These are phyloP conservation scores for Ceratocystis papillata DNA, from an alignment of 2,329 filamentous ascomycete genomes.

Conservation along the genomic window DNA sequence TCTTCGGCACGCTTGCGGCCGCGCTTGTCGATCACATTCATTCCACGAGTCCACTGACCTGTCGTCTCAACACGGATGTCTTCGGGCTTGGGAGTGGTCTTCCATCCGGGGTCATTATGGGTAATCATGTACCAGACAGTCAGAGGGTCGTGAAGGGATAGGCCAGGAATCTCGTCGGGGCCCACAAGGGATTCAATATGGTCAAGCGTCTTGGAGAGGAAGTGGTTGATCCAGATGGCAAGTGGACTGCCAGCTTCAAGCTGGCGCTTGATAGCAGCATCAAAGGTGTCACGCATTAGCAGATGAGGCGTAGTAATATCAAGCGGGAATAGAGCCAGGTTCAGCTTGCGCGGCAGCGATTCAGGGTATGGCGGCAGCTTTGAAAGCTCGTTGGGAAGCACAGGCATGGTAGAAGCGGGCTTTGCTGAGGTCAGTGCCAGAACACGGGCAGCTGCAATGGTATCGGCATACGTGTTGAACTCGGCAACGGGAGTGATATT, in stretches of 20 bases:
- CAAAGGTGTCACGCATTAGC: constrained; percentile 51
- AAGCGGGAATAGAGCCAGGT: constrained; percentile 60
- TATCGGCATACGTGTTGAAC: constrained; percentile 91
- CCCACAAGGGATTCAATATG: constrained; percentile 55
- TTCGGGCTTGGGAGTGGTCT: constrained; percentile 48
- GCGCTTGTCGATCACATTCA: constrained; percentile 74
- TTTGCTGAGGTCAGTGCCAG: constrained; percentile 64
- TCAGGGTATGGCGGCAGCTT: constrained; percentile 52
- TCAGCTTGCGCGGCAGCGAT: constrained; percentile 51
- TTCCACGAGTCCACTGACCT: constrained; percentile 90
- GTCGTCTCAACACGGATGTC: constrained; percentile 82
- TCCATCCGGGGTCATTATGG: constrained; percentile 48
- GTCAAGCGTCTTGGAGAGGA: constrained; percentile 58
- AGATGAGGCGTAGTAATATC: constrained; percentile 66
- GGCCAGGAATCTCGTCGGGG: constrained; percentile 46
- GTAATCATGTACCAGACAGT: constrained; percentile 70
- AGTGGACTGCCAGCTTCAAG: constrained; percentile 57
- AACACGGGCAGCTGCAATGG: constrained; percentile 63
- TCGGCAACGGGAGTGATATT: constrained; percentile 81
- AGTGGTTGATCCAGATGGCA: constrained; percentile 60
- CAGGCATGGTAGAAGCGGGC: constrained; percentile 72
- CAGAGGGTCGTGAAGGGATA: constrained; percentile 66
- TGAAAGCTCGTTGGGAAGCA: constrained; percentile 42
- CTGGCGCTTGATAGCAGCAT: constrained; percentile 43
- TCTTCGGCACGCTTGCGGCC: constrained; percentile 43